Evolutionary conservation across 2,329 filamentous ascomycete species (phyloP).

Genomic region (Alternaria brassicae): DNA sequence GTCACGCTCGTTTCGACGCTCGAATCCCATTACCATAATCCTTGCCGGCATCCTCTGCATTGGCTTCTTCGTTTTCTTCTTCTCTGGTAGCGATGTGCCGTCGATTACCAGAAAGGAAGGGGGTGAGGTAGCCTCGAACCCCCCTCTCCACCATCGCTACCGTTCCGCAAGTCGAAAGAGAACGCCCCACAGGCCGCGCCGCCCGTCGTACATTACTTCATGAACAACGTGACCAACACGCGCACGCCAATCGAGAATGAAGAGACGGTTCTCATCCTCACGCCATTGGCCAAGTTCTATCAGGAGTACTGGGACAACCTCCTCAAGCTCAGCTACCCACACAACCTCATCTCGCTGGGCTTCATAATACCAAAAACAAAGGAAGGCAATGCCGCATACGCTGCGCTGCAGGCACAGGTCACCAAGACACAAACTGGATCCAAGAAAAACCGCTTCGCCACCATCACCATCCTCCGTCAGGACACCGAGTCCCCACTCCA

Average conservation of each 20-base stretch:
- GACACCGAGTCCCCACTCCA: conserved; percentile 84
- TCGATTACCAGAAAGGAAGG: conserved; percentile 58
- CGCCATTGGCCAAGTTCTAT: conserved; percentile 92
- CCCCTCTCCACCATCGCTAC: conserved; percentile 77
- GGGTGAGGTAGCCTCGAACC: conserved; percentile 68
- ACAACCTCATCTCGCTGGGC: conserved; percentile 90
- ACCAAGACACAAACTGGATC: conserved; percentile 83
- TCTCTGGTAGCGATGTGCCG: conserved; percentile 66
- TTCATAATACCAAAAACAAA: conserved; percentile 96
- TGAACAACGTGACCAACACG: conserved; percentile 92
- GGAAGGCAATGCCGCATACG: conserved; percentile 87
- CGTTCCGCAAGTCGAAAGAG: conserved; percentile 71
- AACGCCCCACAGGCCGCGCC: conserved; percentile 69
- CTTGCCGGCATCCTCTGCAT: conserved; percentile 76
- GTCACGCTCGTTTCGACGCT: conserved; percentile 77
- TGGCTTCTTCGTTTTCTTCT: conserved; percentile 64
- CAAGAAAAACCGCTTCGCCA: conserved; percentile 84
- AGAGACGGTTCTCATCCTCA: conserved; percentile 89
- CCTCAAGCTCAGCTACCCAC: conserved; percentile 81
- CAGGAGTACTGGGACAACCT: conserved; percentile 96
- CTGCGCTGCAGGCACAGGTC: conserved; percentile 83
- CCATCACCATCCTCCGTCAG: conserved; percentile 91
- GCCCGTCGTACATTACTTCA: conserved; percentile 88
- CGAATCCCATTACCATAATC: conserved; percentile 76
- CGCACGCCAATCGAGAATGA: conserved; percentile 75